Base-by-base conservation (phyloP, 352 stramenopile species). In the Phytophthora crassamura region DNA sequence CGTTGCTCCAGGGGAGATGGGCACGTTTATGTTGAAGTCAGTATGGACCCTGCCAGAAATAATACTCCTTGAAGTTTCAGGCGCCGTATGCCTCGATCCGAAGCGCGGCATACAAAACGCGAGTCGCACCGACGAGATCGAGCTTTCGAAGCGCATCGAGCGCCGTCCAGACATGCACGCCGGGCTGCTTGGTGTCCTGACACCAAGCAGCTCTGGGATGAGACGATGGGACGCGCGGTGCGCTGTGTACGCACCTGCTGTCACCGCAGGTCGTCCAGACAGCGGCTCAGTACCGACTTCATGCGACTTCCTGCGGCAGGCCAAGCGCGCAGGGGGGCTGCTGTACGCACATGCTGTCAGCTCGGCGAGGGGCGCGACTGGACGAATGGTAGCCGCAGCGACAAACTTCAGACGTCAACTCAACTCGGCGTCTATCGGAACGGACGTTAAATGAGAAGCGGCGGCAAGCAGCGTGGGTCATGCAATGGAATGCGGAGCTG, bases 21-120 rank as follows among this genome's bases (percentile, higher is more conserved):
- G 33, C 40, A 32, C 45, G 40, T 55, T 45, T 56, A 64, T 74
- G 71, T 82, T 84, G 75, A 84, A 84, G 72, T 58, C 52, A 59
- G 41, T 20, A 46, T 20, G 51, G 16, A 41, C 67, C 75, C 75
- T 78, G 41, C 50, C 48, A 77, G 56, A 86, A 14, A 58, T 71
- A 32, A 82, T 86, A 71, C 58, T 60, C 48, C 38, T 82, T 82
- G 74, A 85, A 85, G 77, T 82, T 80, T 51, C 53, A 47, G 16
- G 28, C 2, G 11, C 7, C n/a, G 46, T 38, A 16, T 16, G 33
- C 20, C 12, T 30, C 14, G 50, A 34, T 59, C 45, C n/a, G 43
- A 45, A 62, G 33, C 35, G 33, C 25, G 28, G 50, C 42, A 68
- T 68, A 68, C 60, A 43, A 49, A 57, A 40, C 16, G 45, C 60